These are phyloP conservation scores for Acorus gramineus DNA, from an alignment of 106 monocot species.

Conservation along the genomic window DNA sequence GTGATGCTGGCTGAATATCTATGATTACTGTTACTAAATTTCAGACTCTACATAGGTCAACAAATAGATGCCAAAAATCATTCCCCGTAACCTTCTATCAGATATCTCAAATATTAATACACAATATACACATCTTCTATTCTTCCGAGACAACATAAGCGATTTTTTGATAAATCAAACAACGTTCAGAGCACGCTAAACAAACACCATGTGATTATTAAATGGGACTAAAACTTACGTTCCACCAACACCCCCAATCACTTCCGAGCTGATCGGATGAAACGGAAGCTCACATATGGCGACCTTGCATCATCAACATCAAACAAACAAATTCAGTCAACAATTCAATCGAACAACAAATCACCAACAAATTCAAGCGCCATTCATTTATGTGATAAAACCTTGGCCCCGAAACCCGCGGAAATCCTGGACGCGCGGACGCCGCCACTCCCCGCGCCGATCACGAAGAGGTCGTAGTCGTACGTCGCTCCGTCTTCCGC, in stretches of 20 bases:
- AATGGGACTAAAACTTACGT: constrained; percentile 54
- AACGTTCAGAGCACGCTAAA: background rate
- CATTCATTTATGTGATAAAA: constrained; percentile 4
- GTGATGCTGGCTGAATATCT: no score
- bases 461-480: constrained; percentile 89
- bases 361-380: background rate
- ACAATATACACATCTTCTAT: no score
- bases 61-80: no score
- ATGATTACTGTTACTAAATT: no score
- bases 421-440: constrained; percentile 84
- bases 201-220: background rate
- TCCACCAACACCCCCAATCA: constrained; percentile 87
- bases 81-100: no score
- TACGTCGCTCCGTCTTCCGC: constrained; percentile 18
- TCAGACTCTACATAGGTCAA: no score
- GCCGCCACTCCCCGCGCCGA: constrained; percentile 95
- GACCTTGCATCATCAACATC: constrained; percentile 37
- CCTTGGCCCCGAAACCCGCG: constrained; percentile 84
- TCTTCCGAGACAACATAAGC: no score
- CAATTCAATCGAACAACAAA: background rate
- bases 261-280: constrained; percentile 93
- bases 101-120: no score
- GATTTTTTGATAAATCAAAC: no score
- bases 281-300: constrained; percentile 99
- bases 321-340: background rate